Percentiles rank a stretch among this genome's conserved stretches.
Evolutionary conservation across 768 basidiomycete genomes (phyloP).

Genomic region (Xerocomellus dryophilus): DNA sequence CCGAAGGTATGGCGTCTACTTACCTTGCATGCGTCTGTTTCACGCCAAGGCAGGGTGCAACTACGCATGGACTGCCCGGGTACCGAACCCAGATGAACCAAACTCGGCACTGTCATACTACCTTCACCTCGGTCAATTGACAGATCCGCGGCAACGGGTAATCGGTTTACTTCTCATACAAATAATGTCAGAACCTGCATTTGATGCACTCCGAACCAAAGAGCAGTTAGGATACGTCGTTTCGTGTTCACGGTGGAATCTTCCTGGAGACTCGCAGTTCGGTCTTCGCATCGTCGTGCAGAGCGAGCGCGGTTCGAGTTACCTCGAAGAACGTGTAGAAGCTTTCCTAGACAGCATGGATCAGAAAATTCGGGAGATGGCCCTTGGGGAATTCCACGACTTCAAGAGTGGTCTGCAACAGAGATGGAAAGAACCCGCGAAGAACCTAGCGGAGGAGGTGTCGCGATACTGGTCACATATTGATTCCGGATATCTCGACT

Average conservation of each 20-base stretch:
- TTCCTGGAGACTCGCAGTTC: constrained; percentile 63
- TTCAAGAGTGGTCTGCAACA: constrained; percentile 76
- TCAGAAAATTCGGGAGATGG: constrained; percentile 63
- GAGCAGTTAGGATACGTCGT: constrained; percentile 97
- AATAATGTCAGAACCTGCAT: constrained; percentile 87
- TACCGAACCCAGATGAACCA: constrained; percentile 81
- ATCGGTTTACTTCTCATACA: constrained; percentile 71
- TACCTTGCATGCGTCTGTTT: neutral
- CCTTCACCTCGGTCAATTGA: constrained; percentile 68
- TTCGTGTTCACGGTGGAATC: constrained; percentile 51
- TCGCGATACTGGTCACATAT: constrained; percentile 68
- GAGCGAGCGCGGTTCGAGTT: constrained; percentile 75
- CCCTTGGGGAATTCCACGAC: constrained; percentile 66
- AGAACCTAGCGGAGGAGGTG: constrained; percentile 84
- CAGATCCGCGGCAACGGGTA: constrained; percentile 63
- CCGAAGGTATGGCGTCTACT: constrained; percentile 49
- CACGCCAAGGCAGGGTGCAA: constrained; percentile 55
- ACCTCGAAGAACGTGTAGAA: constrained; percentile 86
- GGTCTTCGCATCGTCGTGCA: constrained; percentile 86
- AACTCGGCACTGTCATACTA: constrained; percentile 90
- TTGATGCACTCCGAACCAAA: constrained; percentile 86
- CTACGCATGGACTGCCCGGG: constrained; percentile 57
- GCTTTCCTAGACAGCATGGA: constrained; percentile 80
- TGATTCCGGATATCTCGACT: constrained; percentile 80
- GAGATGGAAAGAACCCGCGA: constrained; percentile 80